These are phyloP conservation scores for Penicillium palitans DNA, from an alignment of 2,329 filamentous ascomycete species.

Conservation along the genomic window DNA sequence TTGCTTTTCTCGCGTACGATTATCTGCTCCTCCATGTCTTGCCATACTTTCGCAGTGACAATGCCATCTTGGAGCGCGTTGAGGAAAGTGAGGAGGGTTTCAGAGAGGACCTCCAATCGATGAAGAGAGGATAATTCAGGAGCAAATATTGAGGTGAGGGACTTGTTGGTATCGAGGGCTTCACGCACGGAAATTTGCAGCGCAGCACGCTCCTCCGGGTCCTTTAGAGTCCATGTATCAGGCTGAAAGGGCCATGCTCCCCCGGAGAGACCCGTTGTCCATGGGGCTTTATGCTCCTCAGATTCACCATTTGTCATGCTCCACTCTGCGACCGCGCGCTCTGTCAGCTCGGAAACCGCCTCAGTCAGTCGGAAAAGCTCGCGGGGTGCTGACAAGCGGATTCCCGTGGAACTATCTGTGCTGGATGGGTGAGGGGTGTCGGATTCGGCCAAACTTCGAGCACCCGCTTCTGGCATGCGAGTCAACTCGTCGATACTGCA, in stretches of 20 bases:
- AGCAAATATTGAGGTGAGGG: constrained; percentile 62
- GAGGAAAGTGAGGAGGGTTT: constrained; percentile 73
- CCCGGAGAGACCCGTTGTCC: constrained; percentile 49
- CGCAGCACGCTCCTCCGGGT: constrained; percentile 43
- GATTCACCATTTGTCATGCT: constrained; percentile 54
- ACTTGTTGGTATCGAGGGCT: constrained; percentile 70
- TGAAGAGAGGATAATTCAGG: constrained; percentile 63
- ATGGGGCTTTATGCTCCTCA: constrained; percentile 45
- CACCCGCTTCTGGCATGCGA: constrained; percentile 73
- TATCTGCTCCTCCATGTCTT: constrained; percentile 62
- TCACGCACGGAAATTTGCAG: constrained; percentile 53
- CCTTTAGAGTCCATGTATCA: constrained; percentile 50
- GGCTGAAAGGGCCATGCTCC: constrained; percentile 61
- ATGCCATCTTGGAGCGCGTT: constrained; percentile 75
- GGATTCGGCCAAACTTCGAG: constrained; percentile 62
- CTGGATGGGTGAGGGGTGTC: constrained; percentile 33
- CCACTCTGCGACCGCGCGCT: constrained; percentile 63
- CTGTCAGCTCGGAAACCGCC: constrained; percentile 63
- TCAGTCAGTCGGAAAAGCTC: constrained; percentile 90
- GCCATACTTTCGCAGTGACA: constrained; percentile 69
- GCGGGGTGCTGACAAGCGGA: constrained; percentile 74
- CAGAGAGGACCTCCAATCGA: constrained; percentile 72
- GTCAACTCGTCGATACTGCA: constrained; percentile 87
- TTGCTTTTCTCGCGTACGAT: constrained; percentile 52
- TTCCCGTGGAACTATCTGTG: constrained; percentile 38